Evolutionary conservation across 2,329 filamentous ascomycete genomes (phyloP), one percentile per base, ranked within the genome.

Genomic region (Sporothrix luriei): DNA sequence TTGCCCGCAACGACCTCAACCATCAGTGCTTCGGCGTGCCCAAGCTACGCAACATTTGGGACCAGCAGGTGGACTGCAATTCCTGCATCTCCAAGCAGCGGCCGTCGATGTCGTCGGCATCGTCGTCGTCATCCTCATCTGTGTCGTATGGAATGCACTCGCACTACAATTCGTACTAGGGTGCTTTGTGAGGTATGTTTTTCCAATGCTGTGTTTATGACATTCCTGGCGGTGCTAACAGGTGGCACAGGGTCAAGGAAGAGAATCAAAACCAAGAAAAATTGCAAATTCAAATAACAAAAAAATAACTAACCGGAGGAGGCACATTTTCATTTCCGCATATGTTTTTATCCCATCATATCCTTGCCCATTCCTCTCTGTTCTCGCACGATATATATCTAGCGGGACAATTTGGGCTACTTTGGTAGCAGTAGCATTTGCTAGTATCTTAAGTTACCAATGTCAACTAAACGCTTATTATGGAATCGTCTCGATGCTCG

Each of bases 21-120:
- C 90, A 93, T 76, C 83, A 87, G 74, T 93, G 91, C 78, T 86
- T 86, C 43, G 84, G 88, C 13, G 86, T 91, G 69, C 89, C 90
- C 80, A 86, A 86, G 51, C 82, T 91, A 71, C 84, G 87, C 29
- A 81, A 87, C 72, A 86, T 86, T 76, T 87, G 85, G 82, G 81
- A 83, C 40, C 87, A 89, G 75, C 79, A 77, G 4, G 81, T 84
- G 14, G 78, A 82, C 19, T 90, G 88, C 75, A 79, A 85, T 2
- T 14, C 43, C 1, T 75, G 72, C 51, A 33, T 66, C 2, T 51
- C 33, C 9, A 69, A 69, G 54, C 52, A 69, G 43, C 40, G 43
- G 13, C 19, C 61, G 9, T 29, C 33, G 5, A 43, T 54, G 24
- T 24, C 51, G 4, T 19, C 29, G 14, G 26, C 43, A 3, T 48